Evolutionary conservation across 2,329 filamentous ascomycete genomes (phyloP).

Genomic region (Biscogniauxia sp.): DNA sequence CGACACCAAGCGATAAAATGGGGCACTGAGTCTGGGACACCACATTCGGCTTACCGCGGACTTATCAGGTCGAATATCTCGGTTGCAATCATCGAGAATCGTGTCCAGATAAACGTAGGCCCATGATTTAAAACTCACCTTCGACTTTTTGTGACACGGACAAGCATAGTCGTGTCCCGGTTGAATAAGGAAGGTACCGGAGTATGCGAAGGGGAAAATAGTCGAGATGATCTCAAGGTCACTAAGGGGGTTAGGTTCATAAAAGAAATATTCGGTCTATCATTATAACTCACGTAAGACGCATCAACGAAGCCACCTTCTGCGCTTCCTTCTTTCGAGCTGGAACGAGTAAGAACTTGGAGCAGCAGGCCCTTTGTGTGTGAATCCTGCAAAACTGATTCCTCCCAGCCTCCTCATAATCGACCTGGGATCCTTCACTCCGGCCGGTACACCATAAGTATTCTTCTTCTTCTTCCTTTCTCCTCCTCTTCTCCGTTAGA

Average conservation of each 20-base stretch:
- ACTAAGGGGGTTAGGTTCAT: conserved; percentile 36
- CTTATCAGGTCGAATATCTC: not conserved
- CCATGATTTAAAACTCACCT: conserved; percentile 15
- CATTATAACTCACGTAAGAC: conserved; percentile 33
- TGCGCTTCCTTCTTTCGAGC: not conserved
- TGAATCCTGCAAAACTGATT: not conserved
- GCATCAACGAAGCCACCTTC: not conserved
- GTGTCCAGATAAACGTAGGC: not conserved
- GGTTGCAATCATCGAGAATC: not conserved
- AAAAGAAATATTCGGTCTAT: conserved; percentile 30
- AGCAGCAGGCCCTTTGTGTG: not conserved
- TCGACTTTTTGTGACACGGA: not conserved
- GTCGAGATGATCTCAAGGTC: conserved; percentile 11
- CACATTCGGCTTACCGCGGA: not conserved
- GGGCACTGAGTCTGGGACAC: not conserved
- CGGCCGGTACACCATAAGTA: too few species aligned
- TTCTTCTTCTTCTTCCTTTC: too few species aligned
- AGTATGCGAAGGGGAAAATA: conserved; percentile 1
- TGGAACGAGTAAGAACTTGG: conserved; percentile 1
- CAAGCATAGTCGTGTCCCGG: not conserved
- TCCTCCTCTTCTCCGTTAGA: too few species aligned
- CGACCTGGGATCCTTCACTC: not conserved
- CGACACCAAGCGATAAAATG: not conserved
- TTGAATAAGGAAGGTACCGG: not conserved
- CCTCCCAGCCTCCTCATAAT: not conserved